A percentile compares a stretch with the other conserved stretches of the same genome.
phyloP scores from a whole-genome alignment of 148 eudicot genomes.

The Spergularia bocconei region DNA sequence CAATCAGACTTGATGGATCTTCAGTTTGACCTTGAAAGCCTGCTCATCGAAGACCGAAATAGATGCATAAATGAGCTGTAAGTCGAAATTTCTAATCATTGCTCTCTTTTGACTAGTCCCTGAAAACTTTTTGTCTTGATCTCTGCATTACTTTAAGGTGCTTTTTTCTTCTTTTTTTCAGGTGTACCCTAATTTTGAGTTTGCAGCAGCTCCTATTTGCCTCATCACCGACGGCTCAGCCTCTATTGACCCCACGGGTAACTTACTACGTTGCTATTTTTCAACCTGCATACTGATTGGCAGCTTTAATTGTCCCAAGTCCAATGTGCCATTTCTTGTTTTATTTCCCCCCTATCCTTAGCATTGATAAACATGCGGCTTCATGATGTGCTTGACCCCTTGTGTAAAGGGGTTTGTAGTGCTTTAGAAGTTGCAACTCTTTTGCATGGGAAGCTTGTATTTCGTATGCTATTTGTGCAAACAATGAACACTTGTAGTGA shows the following conservation, averaged over 20 bases:
- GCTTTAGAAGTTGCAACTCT: too few relatives aligned
- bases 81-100: conserved; percentile 32
- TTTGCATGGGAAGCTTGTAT: too few relatives aligned
- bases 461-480: too few relatives aligned
- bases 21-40: conserved; percentile 87
- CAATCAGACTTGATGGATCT: conserved; percentile 76
- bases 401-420: too few relatives aligned
- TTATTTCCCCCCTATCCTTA: too few relatives aligned
- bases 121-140: background rate
- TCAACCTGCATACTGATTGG: background rate
- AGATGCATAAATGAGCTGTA: conserved; percentile 95
- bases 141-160: conserved; percentile 2
- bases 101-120: background rate
- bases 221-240: conserved; percentile 96
- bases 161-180: conserved; percentile 25
- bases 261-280: background rate
- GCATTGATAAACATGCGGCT: background rate
- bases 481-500: background rate
- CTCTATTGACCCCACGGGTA: conserved; percentile 92
- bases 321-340: background rate
- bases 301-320: conserved; percentile 1
- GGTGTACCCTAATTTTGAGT: conserved; percentile 87
- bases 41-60: conserved; percentile 84
- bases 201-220: conserved; percentile 94
- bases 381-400: background rate